A percentile compares a stretch with the other conserved stretches of the same genome.
phyloP scores from a whole-genome alignment of 176 grass and related monocot genomes.

The Oryza coarctata region DNA sequence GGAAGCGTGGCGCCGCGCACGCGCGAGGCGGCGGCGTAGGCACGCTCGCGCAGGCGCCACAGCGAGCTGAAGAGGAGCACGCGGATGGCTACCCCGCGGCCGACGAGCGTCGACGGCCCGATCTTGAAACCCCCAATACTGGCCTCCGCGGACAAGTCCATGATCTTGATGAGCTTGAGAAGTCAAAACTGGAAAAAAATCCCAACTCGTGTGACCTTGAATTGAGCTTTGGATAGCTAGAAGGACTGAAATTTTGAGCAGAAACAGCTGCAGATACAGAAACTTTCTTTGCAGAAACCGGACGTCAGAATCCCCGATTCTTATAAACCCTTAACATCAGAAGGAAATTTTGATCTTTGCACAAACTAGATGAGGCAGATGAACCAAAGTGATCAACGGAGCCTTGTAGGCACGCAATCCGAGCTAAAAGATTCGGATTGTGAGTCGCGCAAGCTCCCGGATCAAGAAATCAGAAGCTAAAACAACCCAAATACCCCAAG shows the following conservation, averaged over 20 bases:
- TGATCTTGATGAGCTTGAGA: not conserved
- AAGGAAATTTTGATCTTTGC: not conserved
- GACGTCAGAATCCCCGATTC: constrained; percentile 30
- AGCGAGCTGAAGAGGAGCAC: constrained; percentile 69
- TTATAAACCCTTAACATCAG: not conserved
- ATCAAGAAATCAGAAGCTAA: constrained; percentile 21
- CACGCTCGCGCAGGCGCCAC: constrained; percentile 46
- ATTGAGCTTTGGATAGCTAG: not conserved
- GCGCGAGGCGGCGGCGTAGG: constrained; percentile 29
- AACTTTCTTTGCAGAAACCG: not conserved
- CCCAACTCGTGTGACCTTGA: not conserved
- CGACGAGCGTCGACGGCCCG: constrained; percentile 72
- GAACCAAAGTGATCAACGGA: constrained; percentile 19
- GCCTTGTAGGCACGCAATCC: not conserved
- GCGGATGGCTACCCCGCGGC: constrained; percentile 75
- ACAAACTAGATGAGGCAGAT: not conserved
- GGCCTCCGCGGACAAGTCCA: constrained; percentile 70
- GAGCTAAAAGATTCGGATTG: constrained; percentile 30
- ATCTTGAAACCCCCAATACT: constrained; percentile 64
- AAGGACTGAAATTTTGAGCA: not conserved
- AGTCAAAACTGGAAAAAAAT: not conserved
- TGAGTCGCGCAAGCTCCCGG: not conserved
- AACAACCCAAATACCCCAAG: not conserved
- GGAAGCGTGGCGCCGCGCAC: constrained; percentile 11
- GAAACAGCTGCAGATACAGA: not conserved